These are phyloP conservation scores for Begonia masoniana DNA, from an alignment of 306 rosid genomes.

Conservation along the genomic window DNA sequence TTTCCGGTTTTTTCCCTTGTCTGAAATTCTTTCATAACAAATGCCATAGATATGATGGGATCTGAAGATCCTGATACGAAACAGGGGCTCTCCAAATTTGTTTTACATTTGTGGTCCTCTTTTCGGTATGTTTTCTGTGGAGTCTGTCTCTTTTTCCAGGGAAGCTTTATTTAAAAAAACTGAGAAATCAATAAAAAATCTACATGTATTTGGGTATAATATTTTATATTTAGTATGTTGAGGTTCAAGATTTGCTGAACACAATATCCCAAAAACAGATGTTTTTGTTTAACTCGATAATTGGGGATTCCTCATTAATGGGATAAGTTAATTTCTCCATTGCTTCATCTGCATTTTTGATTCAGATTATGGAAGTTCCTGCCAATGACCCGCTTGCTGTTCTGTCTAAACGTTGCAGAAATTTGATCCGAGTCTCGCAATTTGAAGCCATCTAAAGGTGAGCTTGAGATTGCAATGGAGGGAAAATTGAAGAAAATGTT, in stretches of 20 bases:
- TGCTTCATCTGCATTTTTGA: too few species aligned
- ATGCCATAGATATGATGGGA: background rate
- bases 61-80: background rate
- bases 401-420: background rate
- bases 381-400: too few species aligned
- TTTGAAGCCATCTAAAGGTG: background rate
- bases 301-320: background rate
- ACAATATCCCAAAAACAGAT: too few species aligned
- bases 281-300: background rate
- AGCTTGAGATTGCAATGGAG: slow-evolving; percentile 31
- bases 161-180: background rate
- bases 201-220: background rate
- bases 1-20: too few species aligned
- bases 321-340: background rate
- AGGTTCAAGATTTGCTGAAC: background rate
- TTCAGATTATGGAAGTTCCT: too few species aligned
- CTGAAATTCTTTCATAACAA: background rate
- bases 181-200: background rate
- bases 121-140: background rate
- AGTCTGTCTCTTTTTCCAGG: background rate
- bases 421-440: slow-evolving; percentile 14
- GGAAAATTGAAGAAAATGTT: slow-evolving; percentile 70
- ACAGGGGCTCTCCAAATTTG: background rate
- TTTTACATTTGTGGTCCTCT: background rate
- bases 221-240: too few species aligned